Conservation (phyloP, 371 early-diverging fungal genomes). For the Massospora cicadina region DNA sequence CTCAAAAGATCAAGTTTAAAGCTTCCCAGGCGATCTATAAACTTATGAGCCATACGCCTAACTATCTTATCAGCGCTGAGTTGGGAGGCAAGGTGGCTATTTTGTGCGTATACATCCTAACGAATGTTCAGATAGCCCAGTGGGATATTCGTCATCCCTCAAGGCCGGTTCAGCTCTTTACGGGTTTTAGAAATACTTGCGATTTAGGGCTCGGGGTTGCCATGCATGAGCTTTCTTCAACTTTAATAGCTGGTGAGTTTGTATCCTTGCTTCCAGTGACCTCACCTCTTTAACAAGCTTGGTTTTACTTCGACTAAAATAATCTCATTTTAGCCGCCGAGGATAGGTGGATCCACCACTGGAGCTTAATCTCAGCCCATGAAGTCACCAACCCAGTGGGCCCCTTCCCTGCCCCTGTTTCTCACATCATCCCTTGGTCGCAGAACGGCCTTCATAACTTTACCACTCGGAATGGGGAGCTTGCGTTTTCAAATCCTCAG, state of each 20-base stretch:
- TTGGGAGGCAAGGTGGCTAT: background rate
- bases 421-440: background rate
- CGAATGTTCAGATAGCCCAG: background rate
- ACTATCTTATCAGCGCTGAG: background rate
- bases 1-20: too few relatives aligned
- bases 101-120: background rate
- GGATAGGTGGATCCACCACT: background rate
- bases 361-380: background rate
- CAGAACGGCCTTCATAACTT: background rate
- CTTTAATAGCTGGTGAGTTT: background rate
- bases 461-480: background rate
- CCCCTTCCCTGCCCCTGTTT: background rate
- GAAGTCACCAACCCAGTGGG: background rate
- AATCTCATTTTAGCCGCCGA: background rate
- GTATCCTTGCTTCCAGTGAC: background rate
- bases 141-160: background rate
- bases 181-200: background rate
- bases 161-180: background rate
- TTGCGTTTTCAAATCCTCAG: background rate
- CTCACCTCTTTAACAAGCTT: too few relatives aligned
- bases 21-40: background rate
- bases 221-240: background rate
- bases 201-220: background rate
- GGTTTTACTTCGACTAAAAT: too few relatives aligned
- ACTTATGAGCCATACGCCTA: background rate